These are phyloP conservation scores for Plasmodium falciparum DNA, from an alignment of 169 alveolate species.

Conservation along the genomic window DNA sequence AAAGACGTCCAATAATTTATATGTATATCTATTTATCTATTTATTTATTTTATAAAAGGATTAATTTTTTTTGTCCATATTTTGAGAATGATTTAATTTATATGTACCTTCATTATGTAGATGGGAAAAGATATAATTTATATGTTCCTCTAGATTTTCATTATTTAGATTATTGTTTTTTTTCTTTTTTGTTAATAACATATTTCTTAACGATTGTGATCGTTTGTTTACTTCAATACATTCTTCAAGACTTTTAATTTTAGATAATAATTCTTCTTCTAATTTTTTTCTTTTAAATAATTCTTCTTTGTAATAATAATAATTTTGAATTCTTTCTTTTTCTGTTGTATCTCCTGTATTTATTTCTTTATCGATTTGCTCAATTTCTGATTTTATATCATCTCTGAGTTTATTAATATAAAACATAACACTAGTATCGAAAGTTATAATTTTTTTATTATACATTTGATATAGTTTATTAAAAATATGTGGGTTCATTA, in stretches of 20 bases:
- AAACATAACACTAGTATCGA: constrained; percentile 40
- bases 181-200: constrained; percentile 10
- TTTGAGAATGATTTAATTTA: constrained; percentile 65
- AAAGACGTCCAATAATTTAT: no score
- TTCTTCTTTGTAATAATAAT: constrained; percentile 74
- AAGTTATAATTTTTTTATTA: constrained; percentile 41
- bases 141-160: constrained; percentile 29
- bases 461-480: constrained; percentile 47
- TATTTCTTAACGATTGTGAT: constrained; percentile 28
- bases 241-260: constrained; percentile 41
- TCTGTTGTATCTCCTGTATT: constrained; percentile 28
- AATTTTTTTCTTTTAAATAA: constrained; percentile 55
- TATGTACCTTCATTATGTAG: constrained; percentile 57
- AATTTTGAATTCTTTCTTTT: constrained; percentile 36
- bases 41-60: neutral
- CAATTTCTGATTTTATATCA: constrained; percentile 64
- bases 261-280: constrained; percentile 40
- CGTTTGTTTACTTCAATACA: constrained; percentile 63
- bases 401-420: constrained; percentile 59
- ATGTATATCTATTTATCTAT: neutral
- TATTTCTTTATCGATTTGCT: constrained; percentile 62
- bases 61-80: constrained; percentile 4
- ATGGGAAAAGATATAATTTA: constrained; percentile 49
- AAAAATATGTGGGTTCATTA: constrained; percentile 30
- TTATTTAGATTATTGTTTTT: neutral